Evolutionary conservation across 225 moss, liverwort and hornwort species (phyloP).

Genomic region (Straminergon stramineum): DNA sequence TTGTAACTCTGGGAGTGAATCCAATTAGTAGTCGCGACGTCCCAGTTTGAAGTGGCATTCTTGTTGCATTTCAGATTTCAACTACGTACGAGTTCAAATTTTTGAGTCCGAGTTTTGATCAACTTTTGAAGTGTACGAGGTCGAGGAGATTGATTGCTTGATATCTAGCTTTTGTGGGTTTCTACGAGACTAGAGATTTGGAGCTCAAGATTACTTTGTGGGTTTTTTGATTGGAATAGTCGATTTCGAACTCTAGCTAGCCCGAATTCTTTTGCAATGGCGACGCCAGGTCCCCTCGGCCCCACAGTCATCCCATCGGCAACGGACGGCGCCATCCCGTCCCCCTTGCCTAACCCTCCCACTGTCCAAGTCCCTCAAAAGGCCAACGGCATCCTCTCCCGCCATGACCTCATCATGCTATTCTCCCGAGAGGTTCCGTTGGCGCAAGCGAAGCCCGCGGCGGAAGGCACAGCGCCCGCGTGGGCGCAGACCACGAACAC

Average conservation of each 20-base stretch:
- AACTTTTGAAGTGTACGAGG: not conserved
- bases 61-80: not conserved
- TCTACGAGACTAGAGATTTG: not conserved
- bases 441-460: constrained; percentile 12
- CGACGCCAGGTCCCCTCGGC: constrained; percentile 10
- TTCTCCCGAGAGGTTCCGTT: constrained; percentile 14
- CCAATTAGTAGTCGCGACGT: not conserved
- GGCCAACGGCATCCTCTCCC: not conserved
- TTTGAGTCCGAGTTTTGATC: not conserved
- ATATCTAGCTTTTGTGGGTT: not conserved
- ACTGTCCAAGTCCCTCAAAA: constrained; percentile 11
- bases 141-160: not conserved
- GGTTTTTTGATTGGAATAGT: not conserved
- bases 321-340: not conserved
- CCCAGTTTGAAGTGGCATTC: not conserved
- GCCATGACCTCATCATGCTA: constrained; percentile 12
- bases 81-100: not conserved
- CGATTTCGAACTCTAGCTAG: not conserved
- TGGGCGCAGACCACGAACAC: constrained; percentile 10
- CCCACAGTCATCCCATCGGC: not conserved
- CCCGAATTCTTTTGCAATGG: not conserved
- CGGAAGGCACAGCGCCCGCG: not conserved
- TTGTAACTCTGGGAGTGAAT: too few relatives aligned
- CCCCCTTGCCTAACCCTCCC: not conserved
- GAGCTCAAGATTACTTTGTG: not conserved